Base-by-base conservation (phyloP, 164 flowering plant species). In the Taxillus chinensis region DNA sequence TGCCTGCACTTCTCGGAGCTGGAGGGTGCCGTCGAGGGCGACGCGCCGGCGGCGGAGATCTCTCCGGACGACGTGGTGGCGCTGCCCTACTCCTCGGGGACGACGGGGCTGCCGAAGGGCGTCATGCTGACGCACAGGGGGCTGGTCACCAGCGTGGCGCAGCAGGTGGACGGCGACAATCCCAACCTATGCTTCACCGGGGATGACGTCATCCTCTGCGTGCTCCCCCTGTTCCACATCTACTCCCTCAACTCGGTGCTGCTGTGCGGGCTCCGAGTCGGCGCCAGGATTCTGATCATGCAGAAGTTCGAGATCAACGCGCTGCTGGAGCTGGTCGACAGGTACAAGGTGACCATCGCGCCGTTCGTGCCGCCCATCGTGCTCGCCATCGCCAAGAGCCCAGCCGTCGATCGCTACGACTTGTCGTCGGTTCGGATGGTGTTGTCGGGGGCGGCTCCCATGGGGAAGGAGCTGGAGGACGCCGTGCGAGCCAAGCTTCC, bases 391-490 rank as follows among this genome's bases (percentile, higher is more conserved):
- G 86, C 83, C 2, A 93, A 93, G 71, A 80, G 75, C 64, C 81
- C 86, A 0, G 78, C 64, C 8, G 74, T 83, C 13, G 86, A 79
- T 27, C 64, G 71, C 0, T 88, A 90, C 60, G 95, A 93, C 68
- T 65, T 93, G 40, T 83, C 95, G 12, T 82, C 97, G 3, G 73
- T 93, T 0, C 59, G 97, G 68, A 80, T 64, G 12, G 74, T 90
- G 10, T 72, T 86, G 81, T 86, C 89, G 6, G 97, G 97, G 0
- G 98, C 90, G 0, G 96, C 97, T 0, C 96, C 98, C 2, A 71
- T 90, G 85, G 96, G 96, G 57, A 90, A 88, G 76, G 97, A 93
- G 65, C 88, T 93, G 12, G 97, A 93, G 57, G 97, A 88, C 37
- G 63, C 90, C 13, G 79, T 86, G 5, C 60, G 85, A 49, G 77